Evolutionary conservation across 176 grass and related monocot genomes (phyloP).

Genomic region (Canna indica): DNA sequence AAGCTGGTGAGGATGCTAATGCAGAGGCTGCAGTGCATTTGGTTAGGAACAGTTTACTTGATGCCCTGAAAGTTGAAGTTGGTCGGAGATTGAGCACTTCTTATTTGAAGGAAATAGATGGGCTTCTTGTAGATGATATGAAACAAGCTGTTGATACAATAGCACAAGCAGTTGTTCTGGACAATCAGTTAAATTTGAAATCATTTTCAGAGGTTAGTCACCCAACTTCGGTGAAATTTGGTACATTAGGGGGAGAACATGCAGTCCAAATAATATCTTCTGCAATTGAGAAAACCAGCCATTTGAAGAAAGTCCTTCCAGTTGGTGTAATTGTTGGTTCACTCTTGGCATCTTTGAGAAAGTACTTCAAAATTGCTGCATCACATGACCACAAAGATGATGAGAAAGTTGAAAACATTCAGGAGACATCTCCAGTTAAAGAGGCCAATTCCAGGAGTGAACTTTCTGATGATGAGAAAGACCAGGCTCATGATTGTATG

Average conservation of each 20-base stretch:
- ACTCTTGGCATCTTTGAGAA: conserved; percentile 69
- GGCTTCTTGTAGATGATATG: conserved; percentile 42
- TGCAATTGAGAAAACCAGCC: conserved; percentile 43
- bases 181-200: conserved; percentile 48
- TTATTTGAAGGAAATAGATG: conserved; percentile 38
- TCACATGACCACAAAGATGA: conserved; percentile 31
- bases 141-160: conserved; percentile 46
- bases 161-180: conserved; percentile 38
- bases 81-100: conserved; percentile 50
- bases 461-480: not conserved
- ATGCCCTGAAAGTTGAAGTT: conserved; percentile 69
- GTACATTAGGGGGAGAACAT: conserved; percentile 35
- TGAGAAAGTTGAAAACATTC: conserved; percentile 7
- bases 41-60: conserved; percentile 49
- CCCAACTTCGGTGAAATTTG: conserved; percentile 38
- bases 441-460: not conserved
- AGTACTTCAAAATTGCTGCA: conserved; percentile 48
- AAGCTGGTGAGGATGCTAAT: conserved; percentile 25
- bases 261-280: conserved; percentile 56
- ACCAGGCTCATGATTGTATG: not conserved
- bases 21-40: conserved; percentile 37
- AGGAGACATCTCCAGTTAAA: not conserved
- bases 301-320: conserved; percentile 74
- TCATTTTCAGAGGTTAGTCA: conserved; percentile 31
- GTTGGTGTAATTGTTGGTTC: conserved; percentile 72